Evolutionary conservation across 2,329 filamentous ascomycete genomes (phyloP).

Genomic region (Sporothrix protearum): DNA sequence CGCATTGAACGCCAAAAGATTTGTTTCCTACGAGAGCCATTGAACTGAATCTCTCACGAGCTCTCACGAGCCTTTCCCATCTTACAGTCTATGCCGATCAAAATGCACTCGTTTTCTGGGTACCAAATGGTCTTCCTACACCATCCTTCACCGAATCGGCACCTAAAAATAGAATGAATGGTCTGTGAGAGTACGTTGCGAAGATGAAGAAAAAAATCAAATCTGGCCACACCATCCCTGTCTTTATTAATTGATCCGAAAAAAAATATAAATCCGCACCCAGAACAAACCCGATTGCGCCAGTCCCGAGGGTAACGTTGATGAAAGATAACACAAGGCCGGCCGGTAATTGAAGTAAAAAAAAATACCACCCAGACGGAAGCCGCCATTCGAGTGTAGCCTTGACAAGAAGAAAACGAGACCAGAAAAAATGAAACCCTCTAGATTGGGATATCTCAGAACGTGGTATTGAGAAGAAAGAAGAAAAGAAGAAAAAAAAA

Average conservation of each 20-base stretch:
- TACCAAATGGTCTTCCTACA: no score
- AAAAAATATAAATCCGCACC: neutral
- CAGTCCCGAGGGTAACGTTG: neutral
- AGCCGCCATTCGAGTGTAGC: neutral
- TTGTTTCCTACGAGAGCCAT: neutral
- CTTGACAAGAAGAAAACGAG: neutral
- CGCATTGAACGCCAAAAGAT: neutral
- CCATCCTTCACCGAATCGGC: neutral
- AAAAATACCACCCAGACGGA: neutral
- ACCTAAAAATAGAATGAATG: neutral
- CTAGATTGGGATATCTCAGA: neutral
- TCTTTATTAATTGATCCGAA: neutral
- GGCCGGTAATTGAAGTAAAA: no score
- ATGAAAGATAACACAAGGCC: neutral
- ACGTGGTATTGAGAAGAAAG: neutral
- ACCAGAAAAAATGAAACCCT: neutral
- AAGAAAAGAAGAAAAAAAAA: neutral
- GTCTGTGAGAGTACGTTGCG: neutral
- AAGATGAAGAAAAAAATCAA: neutral
- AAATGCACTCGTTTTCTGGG: no score
- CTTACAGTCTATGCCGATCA: conserved; percentile 11
- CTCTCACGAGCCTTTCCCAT: no score
- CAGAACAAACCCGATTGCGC: neutral
- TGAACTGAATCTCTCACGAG: no score
- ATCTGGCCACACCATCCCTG: neutral